A percentile compares a stretch with the other conserved stretches of the same genome.
Evolutionary conservation across 192 early-diverging fungal species (phyloP).

Genomic region (Backusella psychrophila): DNA sequence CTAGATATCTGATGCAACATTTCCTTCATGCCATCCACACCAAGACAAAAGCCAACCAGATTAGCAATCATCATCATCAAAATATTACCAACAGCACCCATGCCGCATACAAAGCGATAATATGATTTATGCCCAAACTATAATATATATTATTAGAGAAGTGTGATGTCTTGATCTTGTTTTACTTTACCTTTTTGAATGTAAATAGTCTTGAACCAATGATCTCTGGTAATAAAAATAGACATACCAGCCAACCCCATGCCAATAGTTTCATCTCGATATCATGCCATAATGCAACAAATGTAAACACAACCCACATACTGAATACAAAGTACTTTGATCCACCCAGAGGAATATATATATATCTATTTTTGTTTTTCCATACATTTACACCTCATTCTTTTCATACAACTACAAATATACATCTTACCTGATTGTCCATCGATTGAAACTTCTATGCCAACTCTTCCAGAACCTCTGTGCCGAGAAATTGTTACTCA

Average conservation of each 20-base stretch:
- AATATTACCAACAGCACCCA: conserved; percentile 81
- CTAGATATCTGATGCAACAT: conserved; percentile 70
- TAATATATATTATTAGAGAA: neutral
- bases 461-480: conserved; percentile 93
- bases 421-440: conserved; percentile 55
- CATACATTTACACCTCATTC: conserved; percentile 14
- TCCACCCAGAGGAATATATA: conserved; percentile 93
- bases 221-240: conserved; percentile 87
- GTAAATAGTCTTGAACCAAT: conserved; percentile 57
- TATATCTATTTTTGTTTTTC: conserved; percentile 37
- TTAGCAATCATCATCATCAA: conserved; percentile 92
- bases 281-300: conserved; percentile 98
- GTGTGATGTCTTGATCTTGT: too few relatives aligned
- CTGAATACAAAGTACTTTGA: conserved; percentile 63
- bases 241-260: conserved; percentile 87
- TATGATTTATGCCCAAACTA: conserved; percentile 53
- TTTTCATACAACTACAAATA: neutral
- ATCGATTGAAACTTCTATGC: conserved; percentile 91
- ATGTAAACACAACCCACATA: conserved; percentile 86
- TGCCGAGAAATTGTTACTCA: conserved; percentile 92
- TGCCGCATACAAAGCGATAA: conserved; percentile 73
- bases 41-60: conserved; percentile 88
- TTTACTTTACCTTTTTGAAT: conserved; percentile 40
- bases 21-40: conserved; percentile 76
- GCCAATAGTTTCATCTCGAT: conserved; percentile 76